Base-by-base conservation (phyloP, 2,329 filamentous ascomycete genomes). In the Alternaria triticimaculans region DNA sequence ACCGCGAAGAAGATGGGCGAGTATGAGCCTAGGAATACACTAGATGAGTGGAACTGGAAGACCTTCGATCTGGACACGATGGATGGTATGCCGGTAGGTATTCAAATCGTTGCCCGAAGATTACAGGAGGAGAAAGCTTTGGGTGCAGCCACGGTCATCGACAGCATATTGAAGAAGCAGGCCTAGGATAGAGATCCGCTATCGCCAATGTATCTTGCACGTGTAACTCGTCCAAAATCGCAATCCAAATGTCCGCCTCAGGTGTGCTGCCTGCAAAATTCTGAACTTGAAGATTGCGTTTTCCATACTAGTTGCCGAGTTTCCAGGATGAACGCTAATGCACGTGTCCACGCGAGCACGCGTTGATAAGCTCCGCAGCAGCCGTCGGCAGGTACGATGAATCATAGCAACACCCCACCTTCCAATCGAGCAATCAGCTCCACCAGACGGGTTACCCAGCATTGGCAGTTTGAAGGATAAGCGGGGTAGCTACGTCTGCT, bases 41-140 rank as follows among this genome's bases (percentile, higher is more conserved):
- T 84, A 2, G 86, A 88, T 67, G 77, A 80, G 53, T 86, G 84
- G 84, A 87, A 88, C 68, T 83, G 81, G 77, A 73, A 73, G 6
- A 64, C 85, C 5, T 79, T 77, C 23, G 71, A 79, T 51, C 18
- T 72, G 20, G 71, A 78, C 6, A 55, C 62, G 7, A 80, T 79
- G 73, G 70, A 81, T 58, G 77, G 78, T 6, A 80, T 80, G 64
- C 76, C 77, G 0, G 70, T 81, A 30, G 76, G 75, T 3, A 68
- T 82, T 8, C 80, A 81, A 46, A 43, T 82, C 7, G 72, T 81
- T 3, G 76, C 74, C 7, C 70, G 78, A 10, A 70, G 76, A 28
- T 58, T 81, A 18, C 74, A 80, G 30, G 80, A 81, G 53, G 80
- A 82, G 64, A 81, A 76, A 62, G 80, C 71, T 5, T 63, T 81